Percentiles rank a stretch among this genome's conserved stretches.
phyloP scores from a whole-genome alignment of 345 rosid genomes.

The Brassica cretica region DNA sequence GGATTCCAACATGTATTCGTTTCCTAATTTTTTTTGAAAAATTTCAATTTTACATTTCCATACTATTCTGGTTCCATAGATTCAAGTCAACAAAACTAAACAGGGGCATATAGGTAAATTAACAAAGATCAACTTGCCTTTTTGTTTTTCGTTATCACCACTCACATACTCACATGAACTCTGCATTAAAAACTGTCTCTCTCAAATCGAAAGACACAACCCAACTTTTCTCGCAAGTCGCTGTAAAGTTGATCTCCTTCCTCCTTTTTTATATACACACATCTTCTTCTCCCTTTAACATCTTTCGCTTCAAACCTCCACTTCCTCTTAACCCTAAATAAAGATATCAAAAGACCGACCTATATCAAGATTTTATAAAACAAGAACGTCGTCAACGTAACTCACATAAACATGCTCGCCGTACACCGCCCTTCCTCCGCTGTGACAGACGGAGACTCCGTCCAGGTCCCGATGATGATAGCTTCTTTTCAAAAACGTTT shows the following conservation, averaged over 20 bases:
- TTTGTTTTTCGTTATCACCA: slow-evolving; percentile 35
- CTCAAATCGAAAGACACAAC: slow-evolving; percentile 25
- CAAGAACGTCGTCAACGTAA: slow-evolving; percentile 1
- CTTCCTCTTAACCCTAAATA: slow-evolving; percentile 6
- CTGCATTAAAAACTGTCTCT: slow-evolving; percentile 38
- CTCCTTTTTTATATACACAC: slow-evolving; percentile 20
- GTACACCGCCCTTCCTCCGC: slow-evolving; percentile 36
- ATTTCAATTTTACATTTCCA: too few species aligned
- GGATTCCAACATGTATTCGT: too few species aligned
- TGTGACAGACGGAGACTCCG: slow-evolving; percentile 26
- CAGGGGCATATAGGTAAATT: slow-evolving; percentile 27
- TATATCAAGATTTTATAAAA: slow-evolving; percentile 19
- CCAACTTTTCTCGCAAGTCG: slow-evolving; percentile 33
- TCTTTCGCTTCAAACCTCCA: slow-evolving; percentile 12
- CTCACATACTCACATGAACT: slow-evolving; percentile 44
- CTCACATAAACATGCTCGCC: slow-evolving; percentile 30
- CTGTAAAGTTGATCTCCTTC: slow-evolving; percentile 35
- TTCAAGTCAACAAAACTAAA: background rate
- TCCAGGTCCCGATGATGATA: slow-evolving; percentile 29
- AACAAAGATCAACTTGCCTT: slow-evolving; percentile 20
- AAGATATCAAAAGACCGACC: background rate
- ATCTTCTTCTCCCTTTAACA: slow-evolving; percentile 11
- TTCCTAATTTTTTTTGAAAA: too few species aligned
- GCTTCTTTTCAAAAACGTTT: slow-evolving; percentile 40
- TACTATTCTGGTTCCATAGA: too few species aligned